These are phyloP conservation scores for Ogataea philodendri DNA, from an alignment of 805 yeast species.

Conservation along the genomic window DNA sequence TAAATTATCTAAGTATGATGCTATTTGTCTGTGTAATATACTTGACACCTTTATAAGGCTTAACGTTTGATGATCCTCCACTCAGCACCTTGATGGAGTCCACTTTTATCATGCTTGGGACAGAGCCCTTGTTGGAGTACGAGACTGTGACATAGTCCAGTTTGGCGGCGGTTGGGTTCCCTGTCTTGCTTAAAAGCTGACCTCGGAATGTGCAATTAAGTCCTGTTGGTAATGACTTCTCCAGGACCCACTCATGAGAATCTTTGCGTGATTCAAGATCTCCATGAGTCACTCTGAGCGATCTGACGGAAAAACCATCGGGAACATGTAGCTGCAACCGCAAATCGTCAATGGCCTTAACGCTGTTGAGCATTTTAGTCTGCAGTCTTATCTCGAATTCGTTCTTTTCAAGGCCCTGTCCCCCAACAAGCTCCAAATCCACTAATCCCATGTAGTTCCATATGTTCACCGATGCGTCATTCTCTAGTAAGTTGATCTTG, in stretches of 20 bases:
- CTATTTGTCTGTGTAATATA: slow-evolving; percentile 68
- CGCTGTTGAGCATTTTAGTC: slow-evolving; percentile 44
- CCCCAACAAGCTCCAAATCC: slow-evolving; percentile 50
- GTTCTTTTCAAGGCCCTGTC: slow-evolving; percentile 48
- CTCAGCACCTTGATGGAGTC: slow-evolving; percentile 55
- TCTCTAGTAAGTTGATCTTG: slow-evolving; percentile 48
- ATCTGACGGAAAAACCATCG: slow-evolving; percentile 40
- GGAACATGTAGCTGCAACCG: slow-evolving; percentile 37
- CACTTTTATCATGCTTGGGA: slow-evolving; percentile 75
- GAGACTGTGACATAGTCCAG: slow-evolving; percentile 49
- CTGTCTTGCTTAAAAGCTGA: slow-evolving; percentile 17
- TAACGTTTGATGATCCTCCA: slow-evolving; percentile 59
- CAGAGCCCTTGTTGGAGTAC: slow-evolving; percentile 62
- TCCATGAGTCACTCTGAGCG: slow-evolving; percentile 71
- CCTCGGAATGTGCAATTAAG: slow-evolving; percentile 69
- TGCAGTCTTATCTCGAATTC: slow-evolving; percentile 63
- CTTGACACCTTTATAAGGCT: slow-evolving; percentile 90
- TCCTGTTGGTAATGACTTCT: slow-evolving; percentile 57
- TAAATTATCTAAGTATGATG: slow-evolving; percentile 40
- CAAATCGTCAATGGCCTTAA: slow-evolving; percentile 48
- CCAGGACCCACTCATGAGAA: slow-evolving; percentile 67
- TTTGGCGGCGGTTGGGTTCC: slow-evolving; percentile 2
- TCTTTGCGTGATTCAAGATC: slow-evolving; percentile 59
- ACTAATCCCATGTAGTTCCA: slow-evolving; percentile 50
- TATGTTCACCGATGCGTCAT: slow-evolving; percentile 17